Percentiles rank a stretch among this genome's conserved stretches.
These are phyloP conservation scores for Posidonia oceanica DNA, from an alignment of 116 monocot species.

Conservation along the genomic window DNA sequence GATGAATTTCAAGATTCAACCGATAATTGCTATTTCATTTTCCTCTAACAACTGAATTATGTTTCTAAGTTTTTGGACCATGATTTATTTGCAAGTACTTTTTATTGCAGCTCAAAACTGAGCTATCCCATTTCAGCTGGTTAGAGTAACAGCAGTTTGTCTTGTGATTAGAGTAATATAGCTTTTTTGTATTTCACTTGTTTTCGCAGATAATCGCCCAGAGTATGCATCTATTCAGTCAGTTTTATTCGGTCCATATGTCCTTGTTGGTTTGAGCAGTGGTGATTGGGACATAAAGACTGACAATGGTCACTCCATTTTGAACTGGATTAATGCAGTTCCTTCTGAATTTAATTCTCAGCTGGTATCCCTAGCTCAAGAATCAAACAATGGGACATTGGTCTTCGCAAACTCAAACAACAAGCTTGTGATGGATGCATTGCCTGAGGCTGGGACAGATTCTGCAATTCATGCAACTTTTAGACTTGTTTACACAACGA, in stretches of 20 bases:
- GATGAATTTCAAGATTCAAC: too few species aligned
- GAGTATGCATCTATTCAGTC: slow-evolving; percentile 61
- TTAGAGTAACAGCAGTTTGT: too few species aligned
- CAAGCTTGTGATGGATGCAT: slow-evolving; percentile 40
- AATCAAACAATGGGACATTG: slow-evolving; percentile 18
- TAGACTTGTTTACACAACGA: slow-evolving; percentile 25
- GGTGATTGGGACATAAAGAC: slow-evolving; percentile 63
- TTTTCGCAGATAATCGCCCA: slow-evolving; percentile 55
- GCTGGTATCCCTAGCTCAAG: slow-evolving; percentile 47
- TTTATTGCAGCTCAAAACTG: too few species aligned
- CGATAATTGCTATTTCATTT: too few species aligned
- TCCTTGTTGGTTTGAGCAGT: slow-evolving; percentile 63
- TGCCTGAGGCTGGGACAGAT: slow-evolving; percentile 44
- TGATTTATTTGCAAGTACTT: too few species aligned
- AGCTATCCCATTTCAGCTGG: too few species aligned
- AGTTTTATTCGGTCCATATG: slow-evolving; percentile 74
- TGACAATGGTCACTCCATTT: slow-evolving; percentile 29
- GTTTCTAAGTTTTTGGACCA: too few species aligned
- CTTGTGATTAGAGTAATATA: too few species aligned
- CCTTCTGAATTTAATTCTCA: slow-evolving; percentile 46
- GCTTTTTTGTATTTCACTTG: background rate
- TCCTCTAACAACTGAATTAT: too few species aligned
- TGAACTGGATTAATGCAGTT: slow-evolving; percentile 64
- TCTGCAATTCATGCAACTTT: slow-evolving; percentile 69
- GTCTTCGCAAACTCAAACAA: slow-evolving; percentile 47